phyloP scores from a whole-genome alignment of 164 flowering plant species.

The Echeveria elegans region DNA sequence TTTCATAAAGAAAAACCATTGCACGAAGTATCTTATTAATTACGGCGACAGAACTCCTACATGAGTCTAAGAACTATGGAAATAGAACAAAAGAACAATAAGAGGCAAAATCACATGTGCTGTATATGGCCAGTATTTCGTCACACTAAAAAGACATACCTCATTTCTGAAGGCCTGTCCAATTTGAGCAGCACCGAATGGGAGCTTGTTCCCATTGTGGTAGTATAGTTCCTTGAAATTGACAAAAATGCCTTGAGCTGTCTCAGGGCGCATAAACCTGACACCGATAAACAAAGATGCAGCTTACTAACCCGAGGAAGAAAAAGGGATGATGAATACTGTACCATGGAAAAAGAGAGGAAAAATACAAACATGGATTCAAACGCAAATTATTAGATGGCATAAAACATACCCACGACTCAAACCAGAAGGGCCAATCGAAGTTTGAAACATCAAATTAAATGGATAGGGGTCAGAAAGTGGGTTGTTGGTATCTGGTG shows the following conservation, averaged over 20 bases:
- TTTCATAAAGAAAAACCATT: not conserved
- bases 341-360: not conserved
- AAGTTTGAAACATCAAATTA: slow-evolving; percentile 93
- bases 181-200: slow-evolving; percentile 99
- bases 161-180: slow-evolving; percentile 99
- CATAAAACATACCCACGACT: slow-evolving; percentile 48
- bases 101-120: not conserved
- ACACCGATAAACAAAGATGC: slow-evolving; percentile 3
- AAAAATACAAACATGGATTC: not conserved
- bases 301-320: not conserved
- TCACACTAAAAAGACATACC: slow-evolving; percentile 36
- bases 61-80: not conserved
- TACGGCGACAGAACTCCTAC: not conserved
- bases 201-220: slow-evolving; percentile 93
- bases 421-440: slow-evolving; percentile 91
- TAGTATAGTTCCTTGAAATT: slow-evolving; percentile 90
- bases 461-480: slow-evolving; percentile 96
- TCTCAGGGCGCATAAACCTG: slow-evolving; percentile 97
- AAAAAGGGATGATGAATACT: not conserved
- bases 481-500: slow-evolving; percentile 90
- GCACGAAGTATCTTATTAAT: not conserved
- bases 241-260: slow-evolving; percentile 98
- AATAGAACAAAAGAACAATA: not conserved
- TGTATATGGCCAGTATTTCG: not conserved
- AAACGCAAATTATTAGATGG: not conserved